phyloP scores from a whole-genome alignment of 2,329 filamentous ascomycete genomes.

The Leptodontidium sp. region DNA sequence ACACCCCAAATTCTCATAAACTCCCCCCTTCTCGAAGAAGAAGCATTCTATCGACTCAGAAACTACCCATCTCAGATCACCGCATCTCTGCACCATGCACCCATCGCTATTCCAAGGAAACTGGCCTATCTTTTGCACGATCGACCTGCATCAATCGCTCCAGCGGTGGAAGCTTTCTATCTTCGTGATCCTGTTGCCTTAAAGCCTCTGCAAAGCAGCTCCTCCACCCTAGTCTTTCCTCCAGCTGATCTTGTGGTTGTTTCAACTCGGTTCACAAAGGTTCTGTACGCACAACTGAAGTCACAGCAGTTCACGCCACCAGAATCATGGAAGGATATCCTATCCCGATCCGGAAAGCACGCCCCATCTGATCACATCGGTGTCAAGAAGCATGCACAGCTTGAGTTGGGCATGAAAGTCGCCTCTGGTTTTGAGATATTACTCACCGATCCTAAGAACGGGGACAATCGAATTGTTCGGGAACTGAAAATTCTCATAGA shows the following conservation, averaged over 20 bases:
- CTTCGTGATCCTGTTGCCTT: slow-evolving; percentile 82
- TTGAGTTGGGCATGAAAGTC: slow-evolving; percentile 88
- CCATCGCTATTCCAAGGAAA: slow-evolving; percentile 79
- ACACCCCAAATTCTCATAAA: slow-evolving; percentile 69
- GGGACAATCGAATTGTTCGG: slow-evolving; percentile 72
- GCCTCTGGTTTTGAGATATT: slow-evolving; percentile 93
- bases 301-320: slow-evolving; percentile 82
- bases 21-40: slow-evolving; percentile 79
- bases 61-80: slow-evolving; percentile 83
- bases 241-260: slow-evolving; percentile 82
- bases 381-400: slow-evolving; percentile 37
- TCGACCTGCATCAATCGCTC: slow-evolving; percentile 78
- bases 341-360: slow-evolving; percentile 45
- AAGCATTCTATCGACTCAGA: slow-evolving; percentile 87
- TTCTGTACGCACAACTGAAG: slow-evolving; percentile 89
- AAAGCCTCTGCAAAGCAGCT: slow-evolving; percentile 68
- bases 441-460: slow-evolving; percentile 70
- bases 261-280: slow-evolving; percentile 84
- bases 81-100: slow-evolving; percentile 78
- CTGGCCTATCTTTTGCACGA: slow-evolving; percentile 81
- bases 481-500: slow-evolving; percentile 80
- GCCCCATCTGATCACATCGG: slow-evolving; percentile 40
- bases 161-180: slow-evolving; percentile 92
- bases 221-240: slow-evolving; percentile 68
- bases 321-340: slow-evolving; percentile 56